Conservation (phyloP, 2,329 filamentous ascomycete species). For the Venturia oleaginea region DNA sequence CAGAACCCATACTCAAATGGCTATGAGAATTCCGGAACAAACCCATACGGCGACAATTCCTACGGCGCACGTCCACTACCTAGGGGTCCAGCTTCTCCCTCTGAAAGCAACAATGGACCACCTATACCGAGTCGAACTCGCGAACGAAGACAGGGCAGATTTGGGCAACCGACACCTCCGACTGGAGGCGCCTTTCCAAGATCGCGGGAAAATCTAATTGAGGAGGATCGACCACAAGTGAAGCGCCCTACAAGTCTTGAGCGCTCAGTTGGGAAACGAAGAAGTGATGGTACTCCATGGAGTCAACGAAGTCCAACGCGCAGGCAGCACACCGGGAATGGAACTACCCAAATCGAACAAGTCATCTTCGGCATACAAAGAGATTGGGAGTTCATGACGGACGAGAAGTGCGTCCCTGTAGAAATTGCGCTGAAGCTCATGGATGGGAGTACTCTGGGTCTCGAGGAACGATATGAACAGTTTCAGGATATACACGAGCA, state of each 20-base stretch:
- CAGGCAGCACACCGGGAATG: constrained; percentile 9
- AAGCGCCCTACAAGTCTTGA: constrained; percentile 33
- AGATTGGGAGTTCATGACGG: constrained; percentile 89
- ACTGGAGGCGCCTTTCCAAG: not conserved
- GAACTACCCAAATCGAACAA: constrained; percentile 35
- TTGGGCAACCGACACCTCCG: not conserved
- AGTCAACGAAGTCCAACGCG: constrained; percentile 21
- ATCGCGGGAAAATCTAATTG: not conserved
- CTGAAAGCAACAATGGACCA: not conserved
- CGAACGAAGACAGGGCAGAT: constrained; percentile 9
- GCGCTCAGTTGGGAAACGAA: constrained; percentile 30
- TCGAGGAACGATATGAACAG: constrained; percentile 76
- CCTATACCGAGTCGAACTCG: constrained; percentile 6
- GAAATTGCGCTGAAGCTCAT: constrained; percentile 92
- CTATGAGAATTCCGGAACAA: constrained; percentile 16
- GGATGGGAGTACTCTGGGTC: constrained; percentile 85
- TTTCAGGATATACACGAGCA: constrained; percentile 79
- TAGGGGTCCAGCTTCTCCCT: not conserved
- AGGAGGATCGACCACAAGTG: constrained; percentile 23
- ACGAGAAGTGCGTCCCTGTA: constrained; percentile 81
- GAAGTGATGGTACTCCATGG: constrained; percentile 30
- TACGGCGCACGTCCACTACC: not conserved
- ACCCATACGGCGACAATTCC: constrained; percentile 19
- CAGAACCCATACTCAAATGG: constrained; percentile 29
- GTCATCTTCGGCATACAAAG: constrained; percentile 74